phyloP scores from a whole-genome alignment of 257 asterid genomes.

The Solanum stenotomum region DNA sequence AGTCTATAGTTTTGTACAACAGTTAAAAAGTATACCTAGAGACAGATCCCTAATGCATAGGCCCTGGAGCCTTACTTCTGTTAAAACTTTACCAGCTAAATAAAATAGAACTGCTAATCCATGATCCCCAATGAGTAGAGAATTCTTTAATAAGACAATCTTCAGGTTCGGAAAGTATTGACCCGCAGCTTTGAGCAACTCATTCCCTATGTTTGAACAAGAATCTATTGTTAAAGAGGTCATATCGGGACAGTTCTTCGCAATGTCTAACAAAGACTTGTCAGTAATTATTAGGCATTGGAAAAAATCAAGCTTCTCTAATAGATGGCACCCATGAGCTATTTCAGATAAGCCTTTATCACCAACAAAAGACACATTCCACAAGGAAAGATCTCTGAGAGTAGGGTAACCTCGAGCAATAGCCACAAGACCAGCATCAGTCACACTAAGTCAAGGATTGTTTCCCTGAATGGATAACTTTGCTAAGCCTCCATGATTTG shows the following conservation, averaged over 20 bases:
- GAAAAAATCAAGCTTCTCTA: background rate
- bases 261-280: background rate
- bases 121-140: conserved; percentile 17
- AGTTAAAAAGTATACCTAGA: conserved; percentile 38
- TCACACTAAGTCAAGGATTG: background rate
- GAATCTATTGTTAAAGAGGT: background rate
- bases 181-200: background rate
- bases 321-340: background rate
- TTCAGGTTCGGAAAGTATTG: background rate
- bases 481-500: background rate
- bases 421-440: background rate
- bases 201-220: background rate
- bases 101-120: conserved; percentile 14
- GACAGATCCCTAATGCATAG: background rate
- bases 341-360: background rate
- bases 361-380: background rate
- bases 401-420: background rate
- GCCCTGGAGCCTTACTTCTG: conserved; percentile 46
- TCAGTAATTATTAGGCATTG: background rate
- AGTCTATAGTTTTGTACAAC: conserved; percentile 46
- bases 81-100: conserved; percentile 43
- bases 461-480: background rate
- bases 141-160: too few relatives aligned
- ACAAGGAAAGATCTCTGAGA: background rate
- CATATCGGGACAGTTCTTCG: too few relatives aligned